A percentile compares a stretch with the other conserved stretches of the same genome.
phyloP scores from a whole-genome alignment of 2,329 filamentous ascomycete genomes.

The Nothopassalora personata region DNA sequence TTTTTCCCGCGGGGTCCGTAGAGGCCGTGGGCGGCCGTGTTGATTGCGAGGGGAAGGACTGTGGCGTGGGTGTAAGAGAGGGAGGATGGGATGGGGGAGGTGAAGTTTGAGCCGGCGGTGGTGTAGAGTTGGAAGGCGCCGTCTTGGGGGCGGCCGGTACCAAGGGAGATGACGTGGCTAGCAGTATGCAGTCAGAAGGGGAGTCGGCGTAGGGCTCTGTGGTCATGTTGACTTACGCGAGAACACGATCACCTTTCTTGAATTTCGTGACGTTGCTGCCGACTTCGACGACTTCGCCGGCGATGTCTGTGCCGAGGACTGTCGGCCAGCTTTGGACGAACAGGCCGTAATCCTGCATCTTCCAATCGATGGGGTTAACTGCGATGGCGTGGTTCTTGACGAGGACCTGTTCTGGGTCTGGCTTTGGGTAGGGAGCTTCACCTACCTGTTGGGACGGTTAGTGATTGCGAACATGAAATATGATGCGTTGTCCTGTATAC shows the following conservation, averaged over 20 bases:
- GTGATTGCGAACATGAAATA: not conserved
- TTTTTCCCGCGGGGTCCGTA: constrained; percentile 33
- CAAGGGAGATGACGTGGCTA: constrained; percentile 23
- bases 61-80: constrained; percentile 36
- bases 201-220: not conserved
- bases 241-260: constrained; percentile 35
- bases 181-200: not conserved
- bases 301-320: constrained; percentile 35
- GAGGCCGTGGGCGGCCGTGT: constrained; percentile 41
- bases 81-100: constrained; percentile 36
- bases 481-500: not conserved
- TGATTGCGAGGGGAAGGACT: constrained; percentile 43
- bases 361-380: constrained; percentile 38
- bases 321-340: constrained; percentile 33
- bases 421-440: constrained; percentile 28
- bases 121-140: constrained; percentile 36
- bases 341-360: constrained; percentile 32
- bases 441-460: constrained; percentile 20
- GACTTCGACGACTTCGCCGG: constrained; percentile 35
- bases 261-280: constrained; percentile 31
- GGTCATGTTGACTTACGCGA: constrained; percentile 21
- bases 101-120: constrained; percentile 25
- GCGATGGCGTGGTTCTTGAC: constrained; percentile 35
- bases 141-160: constrained; percentile 20
- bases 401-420: constrained; percentile 31